Base-by-base conservation (phyloP, 371 early-diverging fungal genomes). In the Gilbertella persicaria region DNA sequence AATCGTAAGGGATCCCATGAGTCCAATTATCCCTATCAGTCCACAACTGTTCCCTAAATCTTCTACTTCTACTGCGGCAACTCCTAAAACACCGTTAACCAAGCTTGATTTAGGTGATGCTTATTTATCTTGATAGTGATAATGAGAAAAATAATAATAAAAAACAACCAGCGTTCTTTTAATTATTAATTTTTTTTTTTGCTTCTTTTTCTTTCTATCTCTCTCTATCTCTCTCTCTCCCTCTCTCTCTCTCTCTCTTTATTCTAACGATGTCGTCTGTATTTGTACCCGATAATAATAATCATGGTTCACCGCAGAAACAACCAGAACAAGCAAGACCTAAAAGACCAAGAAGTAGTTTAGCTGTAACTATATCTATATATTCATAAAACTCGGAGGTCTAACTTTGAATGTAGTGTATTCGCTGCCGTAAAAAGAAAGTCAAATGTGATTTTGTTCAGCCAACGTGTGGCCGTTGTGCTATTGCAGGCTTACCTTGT, bases 361-460 rank as follows among this genome's bases (percentile, higher is more conserved):
- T 71, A 48, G 75, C 75, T 21, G 75, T 75, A 71, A 71, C 66
- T 61, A 13, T 3, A 19, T n/a, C n/a, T n/a, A n/a, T n/a, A 33
- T 33, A 28, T 28, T 28, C 4, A 28, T 9, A 3, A 25, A 43
- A 16, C n/a, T n/a, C n/a, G n/a, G n/a, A n/a, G n/a, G n/a, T n/a
- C n/a, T n/a, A n/a, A n/a, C n/a, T n/a, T n/a, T n/a, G 3, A 23
- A 39, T 14, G n/a, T 28, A 78, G 78, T 78, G 78, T 45, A 74
- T 74, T 56, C 74, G 78, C 14, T 84, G 84, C 63, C 74, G 82
- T 47, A 84, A 84, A 65, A 84, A 81, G 43, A 83, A 81, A 55
- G 79, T 84, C 47, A 84, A 84, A 48, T 84, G 85, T 60, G 82
- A 84, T 59, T 79, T 79, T 46, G 79, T 81, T 9, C 85, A 78